A percentile compares a stretch with the other conserved stretches of the same genome.
These are phyloP conservation scores for Xylaria scruposa DNA, from an alignment of 495 filamentous ascomycete species.

Conservation along the genomic window DNA sequence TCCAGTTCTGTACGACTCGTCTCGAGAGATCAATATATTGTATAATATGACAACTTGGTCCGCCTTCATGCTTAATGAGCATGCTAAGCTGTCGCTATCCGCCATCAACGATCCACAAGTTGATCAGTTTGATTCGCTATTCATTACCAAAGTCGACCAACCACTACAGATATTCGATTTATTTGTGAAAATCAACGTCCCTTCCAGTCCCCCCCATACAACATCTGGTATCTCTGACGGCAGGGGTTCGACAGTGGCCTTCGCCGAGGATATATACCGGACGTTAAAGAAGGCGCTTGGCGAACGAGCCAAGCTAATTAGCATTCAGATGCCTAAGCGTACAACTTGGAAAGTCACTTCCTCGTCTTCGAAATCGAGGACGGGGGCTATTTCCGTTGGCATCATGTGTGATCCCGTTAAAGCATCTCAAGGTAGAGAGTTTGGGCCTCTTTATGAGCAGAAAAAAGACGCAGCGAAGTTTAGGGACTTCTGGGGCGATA, in stretches of 20 bases:
- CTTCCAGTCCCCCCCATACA: conserved; percentile 22
- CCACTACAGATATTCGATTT: conserved; percentile 76
- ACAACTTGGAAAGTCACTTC: conserved; percentile 51
- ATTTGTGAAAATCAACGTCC: conserved; percentile 46
- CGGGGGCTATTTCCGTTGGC: conserved; percentile 61
- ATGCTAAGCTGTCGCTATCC: conserved; percentile 72
- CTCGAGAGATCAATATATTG: conserved; percentile 76
- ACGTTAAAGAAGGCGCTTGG: conserved; percentile 72
- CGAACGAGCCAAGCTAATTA: conserved; percentile 72
- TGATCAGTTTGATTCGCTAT: conserved; percentile 83
- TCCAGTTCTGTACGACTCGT: conserved; percentile 69
- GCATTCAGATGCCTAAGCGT: conserved; percentile 53
- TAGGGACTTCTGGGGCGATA: conserved; percentile 78
- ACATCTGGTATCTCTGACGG: conserved; percentile 27
- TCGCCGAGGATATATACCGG: conserved; percentile 61
- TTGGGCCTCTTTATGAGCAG: conserved; percentile 83
- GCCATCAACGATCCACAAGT: conserved; percentile 74
- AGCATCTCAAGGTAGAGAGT: conserved; percentile 76
- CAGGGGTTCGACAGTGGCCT: conserved; percentile 41
- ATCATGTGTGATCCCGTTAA: conserved; percentile 75
- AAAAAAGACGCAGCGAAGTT: conserved; percentile 71
- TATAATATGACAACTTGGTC: conserved; percentile 94
- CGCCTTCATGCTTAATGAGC: conserved; percentile 70
- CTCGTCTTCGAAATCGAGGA: conserved; percentile 31
- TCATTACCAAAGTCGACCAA: conserved; percentile 75